Conservation (phyloP, 169 alveolate species). For the Plasmodium vivax region DNA sequence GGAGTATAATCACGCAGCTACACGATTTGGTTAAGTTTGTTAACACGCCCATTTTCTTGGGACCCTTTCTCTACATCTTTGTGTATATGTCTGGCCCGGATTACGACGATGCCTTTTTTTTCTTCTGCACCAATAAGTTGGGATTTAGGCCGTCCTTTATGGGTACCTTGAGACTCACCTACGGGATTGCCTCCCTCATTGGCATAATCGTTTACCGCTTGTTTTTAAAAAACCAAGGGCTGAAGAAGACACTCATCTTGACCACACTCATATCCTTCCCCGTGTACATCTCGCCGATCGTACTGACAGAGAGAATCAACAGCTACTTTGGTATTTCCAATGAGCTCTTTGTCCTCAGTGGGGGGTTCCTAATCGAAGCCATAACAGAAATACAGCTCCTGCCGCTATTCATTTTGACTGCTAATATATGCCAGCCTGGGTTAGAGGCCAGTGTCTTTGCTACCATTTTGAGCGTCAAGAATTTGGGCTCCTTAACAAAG, state of each 20-base stretch:
- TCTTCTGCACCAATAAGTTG: slow-evolving; percentile 92
- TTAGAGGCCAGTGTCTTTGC: slow-evolving; percentile 97
- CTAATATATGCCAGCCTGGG: slow-evolving; percentile 95
- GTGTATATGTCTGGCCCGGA: slow-evolving; percentile 91
- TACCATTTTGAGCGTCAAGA: slow-evolving; percentile 93
- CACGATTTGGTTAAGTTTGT: slow-evolving; percentile 86
- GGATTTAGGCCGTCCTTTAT: slow-evolving; percentile 94
- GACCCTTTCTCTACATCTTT: slow-evolving; percentile 93
- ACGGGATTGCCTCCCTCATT: slow-evolving; percentile 92
- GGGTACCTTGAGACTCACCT: slow-evolving; percentile 94
- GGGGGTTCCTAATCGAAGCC: slow-evolving; percentile 94
- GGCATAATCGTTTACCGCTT: slow-evolving; percentile 91
- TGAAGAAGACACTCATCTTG: slow-evolving; percentile 89
- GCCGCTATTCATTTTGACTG: slow-evolving; percentile 95
- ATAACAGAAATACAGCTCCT: slow-evolving; percentile 91
- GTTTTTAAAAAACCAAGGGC: slow-evolving; percentile 88
- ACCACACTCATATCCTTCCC: slow-evolving; percentile 91
- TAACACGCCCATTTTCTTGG: slow-evolving; percentile 89
- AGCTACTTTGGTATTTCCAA: slow-evolving; percentile 90
- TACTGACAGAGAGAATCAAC: slow-evolving; percentile 90
- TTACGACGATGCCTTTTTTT: slow-evolving; percentile 95
- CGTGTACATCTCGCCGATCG: slow-evolving; percentile 85
- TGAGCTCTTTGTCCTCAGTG: slow-evolving; percentile 91
- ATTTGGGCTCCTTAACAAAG: slow-evolving; percentile 92
- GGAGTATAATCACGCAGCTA: slow-evolving; percentile 82